These are phyloP conservation scores for Liriodendron chinense DNA, from an alignment of 164 flowering plant species.

Conservation along the genomic window DNA sequence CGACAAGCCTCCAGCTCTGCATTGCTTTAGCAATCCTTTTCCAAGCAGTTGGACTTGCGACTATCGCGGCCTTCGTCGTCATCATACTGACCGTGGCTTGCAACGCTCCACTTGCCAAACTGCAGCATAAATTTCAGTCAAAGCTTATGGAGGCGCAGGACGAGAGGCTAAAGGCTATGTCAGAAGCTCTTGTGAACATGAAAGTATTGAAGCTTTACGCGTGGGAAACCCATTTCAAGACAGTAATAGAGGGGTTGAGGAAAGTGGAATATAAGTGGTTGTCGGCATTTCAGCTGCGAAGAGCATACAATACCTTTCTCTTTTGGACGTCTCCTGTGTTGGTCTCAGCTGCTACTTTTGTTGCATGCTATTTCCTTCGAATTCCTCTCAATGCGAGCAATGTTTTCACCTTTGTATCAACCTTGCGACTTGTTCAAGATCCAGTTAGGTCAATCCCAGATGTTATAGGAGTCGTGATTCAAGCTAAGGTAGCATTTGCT, in stretches of 20 bases:
- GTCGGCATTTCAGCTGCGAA: conserved; percentile 44
- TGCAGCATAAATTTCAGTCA: conserved; percentile 51
- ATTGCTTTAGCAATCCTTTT: conserved; percentile 46
- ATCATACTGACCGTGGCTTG: conserved; percentile 47
- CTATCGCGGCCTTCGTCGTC: conserved; percentile 49
- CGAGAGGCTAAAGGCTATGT: conserved; percentile 45
- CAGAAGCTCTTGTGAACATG: conserved; percentile 62
- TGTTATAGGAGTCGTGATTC: conserved; percentile 42
- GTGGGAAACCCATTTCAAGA: conserved; percentile 70
- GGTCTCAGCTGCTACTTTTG: conserved; percentile 63
- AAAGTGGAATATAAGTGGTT: conserved; percentile 51
- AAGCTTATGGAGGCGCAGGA: conserved; percentile 64
- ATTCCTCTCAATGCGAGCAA: conserved; percentile 55
- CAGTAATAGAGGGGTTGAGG: conserved; percentile 40
- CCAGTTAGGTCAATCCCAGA: conserved; percentile 62
- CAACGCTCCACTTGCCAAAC: conserved; percentile 61
- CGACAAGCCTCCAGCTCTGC: conserved; percentile 54
- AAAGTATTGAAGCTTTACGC: conserved; percentile 68
- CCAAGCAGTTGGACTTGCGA: conserved; percentile 57
- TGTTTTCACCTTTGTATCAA: conserved; percentile 82
- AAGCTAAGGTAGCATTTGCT: conserved; percentile 55
- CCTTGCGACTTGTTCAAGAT: conserved; percentile 67
- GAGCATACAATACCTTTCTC: conserved; percentile 41
- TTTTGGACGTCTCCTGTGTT: conserved; percentile 71
- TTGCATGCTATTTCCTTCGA: conserved; percentile 51